A percentile compares a stretch with the other conserved stretches of the same genome.
Conservation (phyloP, 768 basidiomycete genomes). For the Sutorius australiensis region DNA sequence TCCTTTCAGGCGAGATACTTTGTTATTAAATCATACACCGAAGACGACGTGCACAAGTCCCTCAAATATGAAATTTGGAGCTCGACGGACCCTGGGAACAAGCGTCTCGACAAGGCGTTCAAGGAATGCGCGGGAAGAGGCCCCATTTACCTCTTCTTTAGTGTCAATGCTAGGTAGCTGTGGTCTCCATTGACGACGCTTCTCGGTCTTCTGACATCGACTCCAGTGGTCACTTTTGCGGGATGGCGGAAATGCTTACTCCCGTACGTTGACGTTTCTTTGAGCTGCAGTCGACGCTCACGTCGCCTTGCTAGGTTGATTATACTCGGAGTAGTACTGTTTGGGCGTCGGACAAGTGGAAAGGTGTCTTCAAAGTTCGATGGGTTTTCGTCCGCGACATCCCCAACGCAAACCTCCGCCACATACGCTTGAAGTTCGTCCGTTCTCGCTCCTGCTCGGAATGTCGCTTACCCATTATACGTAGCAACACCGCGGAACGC, state of each 20-base stretch:
- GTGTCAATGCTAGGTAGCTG: constrained; percentile 80
- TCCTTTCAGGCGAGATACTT: constrained; percentile 76
- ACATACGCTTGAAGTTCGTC: constrained; percentile 78
- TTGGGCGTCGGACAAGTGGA: constrained; percentile 99
- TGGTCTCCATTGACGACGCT: constrained; percentile 1
- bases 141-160: constrained; percentile 97
- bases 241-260: constrained; percentile 97
- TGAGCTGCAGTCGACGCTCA: background rate
- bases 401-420: constrained; percentile 82
- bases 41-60: constrained; percentile 98
- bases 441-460: constrained; percentile 3
- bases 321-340: constrained; percentile 93
- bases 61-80: constrained; percentile 98
- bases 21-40: constrained; percentile 98
- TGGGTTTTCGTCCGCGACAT: constrained; percentile 99
- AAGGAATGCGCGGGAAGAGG: constrained; percentile 89
- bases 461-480: constrained; percentile 12
- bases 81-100: constrained; percentile 95
- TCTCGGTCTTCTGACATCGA: constrained; percentile 7
- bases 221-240: constrained; percentile 90
- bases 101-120: constrained; percentile 95
- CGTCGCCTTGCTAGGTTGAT: constrained; percentile 56
- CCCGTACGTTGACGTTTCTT: constrained; percentile 49
- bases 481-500: constrained; percentile 92
- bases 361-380: constrained; percentile 96